Percentiles rank a stretch among this genome's conserved stretches.
These are phyloP conservation scores for Yamagishiella unicocca DNA, from an alignment of 139 green algal genomes.

Conservation along the genomic window DNA sequence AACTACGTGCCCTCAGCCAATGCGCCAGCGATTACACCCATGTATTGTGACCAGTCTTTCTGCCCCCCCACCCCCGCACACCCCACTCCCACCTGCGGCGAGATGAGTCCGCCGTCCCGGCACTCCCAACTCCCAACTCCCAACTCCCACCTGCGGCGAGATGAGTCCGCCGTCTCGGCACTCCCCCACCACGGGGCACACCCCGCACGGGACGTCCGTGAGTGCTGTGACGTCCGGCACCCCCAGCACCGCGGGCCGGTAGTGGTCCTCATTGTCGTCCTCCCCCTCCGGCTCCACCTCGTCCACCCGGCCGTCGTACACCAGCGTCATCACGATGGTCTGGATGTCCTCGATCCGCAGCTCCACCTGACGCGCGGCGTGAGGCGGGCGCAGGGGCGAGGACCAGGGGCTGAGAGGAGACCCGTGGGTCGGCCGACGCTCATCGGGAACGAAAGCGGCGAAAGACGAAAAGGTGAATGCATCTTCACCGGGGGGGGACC, in stretches of 20 bases:
- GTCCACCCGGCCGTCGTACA: slow-evolving; percentile 85
- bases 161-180: slow-evolving; percentile 84
- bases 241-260: slow-evolving; percentile 59
- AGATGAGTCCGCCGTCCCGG: slow-evolving; percentile 80
- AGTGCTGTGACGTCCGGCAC: slow-evolving; percentile 71
- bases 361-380: too few species aligned
- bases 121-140: background rate
- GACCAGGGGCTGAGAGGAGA: too few species aligned
- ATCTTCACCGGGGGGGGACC: too few species aligned
- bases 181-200: slow-evolving; percentile 89
- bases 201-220: slow-evolving; percentile 86
- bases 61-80: too few species aligned
- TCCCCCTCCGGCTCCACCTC: slow-evolving; percentile 57
- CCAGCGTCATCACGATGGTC: slow-evolving; percentile 81
- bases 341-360: slow-evolving; percentile 81
- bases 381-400: too few species aligned
- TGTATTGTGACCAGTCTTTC: too few species aligned
- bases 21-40: too few species aligned
- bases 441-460: too few species aligned
- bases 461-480: too few species aligned
- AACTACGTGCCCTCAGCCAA: too few species aligned
- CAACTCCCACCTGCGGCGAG: slow-evolving; percentile 76
- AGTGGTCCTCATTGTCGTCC: slow-evolving; percentile 50
- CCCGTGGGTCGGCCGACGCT: too few species aligned
- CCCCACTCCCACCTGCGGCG: slow-evolving; percentile 72